Conservation (phyloP, 768 basidiomycete genomes). For the Sporobolomyces pararoseus region DNA sequence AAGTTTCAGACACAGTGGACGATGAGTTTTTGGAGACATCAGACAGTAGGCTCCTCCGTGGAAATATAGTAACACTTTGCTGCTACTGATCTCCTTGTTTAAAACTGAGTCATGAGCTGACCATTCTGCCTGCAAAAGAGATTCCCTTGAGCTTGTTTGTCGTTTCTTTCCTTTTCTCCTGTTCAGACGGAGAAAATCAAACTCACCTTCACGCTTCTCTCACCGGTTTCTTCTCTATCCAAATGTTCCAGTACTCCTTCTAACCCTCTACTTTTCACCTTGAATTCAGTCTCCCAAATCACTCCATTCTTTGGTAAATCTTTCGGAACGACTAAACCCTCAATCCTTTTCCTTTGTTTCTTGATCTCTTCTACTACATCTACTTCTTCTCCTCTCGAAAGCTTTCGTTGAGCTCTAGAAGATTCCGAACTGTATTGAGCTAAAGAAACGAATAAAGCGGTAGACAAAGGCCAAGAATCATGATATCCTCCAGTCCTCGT, state of each 20-base stretch:
- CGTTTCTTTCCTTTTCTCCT: no score
- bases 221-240: slow-evolving; percentile 69
- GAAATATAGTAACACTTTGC: slow-evolving; percentile 79
- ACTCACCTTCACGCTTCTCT: slow-evolving; percentile 78
- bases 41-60: slow-evolving; percentile 92
- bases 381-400: not conserved
- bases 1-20: slow-evolving; percentile 77
- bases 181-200: not conserved
- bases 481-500: slow-evolving; percentile 33
- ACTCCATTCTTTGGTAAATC: slow-evolving; percentile 74
- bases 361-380: slow-evolving; percentile 1
- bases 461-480: slow-evolving; percentile 83
- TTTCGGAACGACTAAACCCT: slow-evolving; percentile 60
- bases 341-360: not conserved
- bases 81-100: slow-evolving; percentile 49
- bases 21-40: slow-evolving; percentile 79
- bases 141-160: not conserved
- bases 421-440: slow-evolving; percentile 76
- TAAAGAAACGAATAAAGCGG: slow-evolving; percentile 66
- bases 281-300: slow-evolving; percentile 83
- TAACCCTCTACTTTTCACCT: slow-evolving; percentile 64
- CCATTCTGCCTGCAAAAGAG: slow-evolving; percentile 66
- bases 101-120: slow-evolving; percentile 15
- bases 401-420: slow-evolving; percentile 56
- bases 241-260: slow-evolving; percentile 72